Conservation (phyloP, 352 stramenopile species). For the Aphanomyces euteiches region DNA sequence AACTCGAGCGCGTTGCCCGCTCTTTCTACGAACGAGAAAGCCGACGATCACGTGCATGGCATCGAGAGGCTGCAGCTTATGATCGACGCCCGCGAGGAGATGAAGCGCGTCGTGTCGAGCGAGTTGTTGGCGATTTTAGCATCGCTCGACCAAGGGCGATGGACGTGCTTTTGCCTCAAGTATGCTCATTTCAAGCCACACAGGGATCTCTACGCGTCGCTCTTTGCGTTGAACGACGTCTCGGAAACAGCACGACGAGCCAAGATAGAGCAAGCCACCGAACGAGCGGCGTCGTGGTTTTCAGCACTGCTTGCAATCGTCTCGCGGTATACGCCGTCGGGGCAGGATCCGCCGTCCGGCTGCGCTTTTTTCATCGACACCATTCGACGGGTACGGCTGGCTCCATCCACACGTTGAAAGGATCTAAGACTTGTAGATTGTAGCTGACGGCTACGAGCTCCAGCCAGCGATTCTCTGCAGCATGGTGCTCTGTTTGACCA, state of each 20-base stretch:
- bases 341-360: constrained; percentile 35
- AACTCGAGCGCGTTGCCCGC: not conserved
- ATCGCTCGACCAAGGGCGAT: constrained; percentile 49
- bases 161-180: constrained; percentile 52
- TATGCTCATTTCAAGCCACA: constrained; percentile 44
- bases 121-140: constrained; percentile 43
- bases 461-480: constrained; percentile 41
- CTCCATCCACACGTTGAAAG: constrained; percentile 3
- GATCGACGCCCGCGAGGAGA: constrained; percentile 44
- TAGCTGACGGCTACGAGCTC: constrained; percentile 49
- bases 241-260: constrained; percentile 46
- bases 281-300: constrained; percentile 49
- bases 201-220: constrained; percentile 40
- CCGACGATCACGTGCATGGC: constrained; percentile 35
- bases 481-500: constrained; percentile 45
- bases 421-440: constrained; percentile 1
- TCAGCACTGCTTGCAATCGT: constrained; percentile 48
- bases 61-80: constrained; percentile 53
- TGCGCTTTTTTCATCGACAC: constrained; percentile 54
- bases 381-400: constrained; percentile 37
- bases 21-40: not conserved
- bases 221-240: constrained; percentile 47
- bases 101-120: constrained; percentile 42
- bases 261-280: constrained; percentile 30
- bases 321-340: constrained; percentile 24